Evolutionary conservation across 2,329 filamentous ascomycete genomes (phyloP).

Genomic region (Calonectria montana): DNA sequence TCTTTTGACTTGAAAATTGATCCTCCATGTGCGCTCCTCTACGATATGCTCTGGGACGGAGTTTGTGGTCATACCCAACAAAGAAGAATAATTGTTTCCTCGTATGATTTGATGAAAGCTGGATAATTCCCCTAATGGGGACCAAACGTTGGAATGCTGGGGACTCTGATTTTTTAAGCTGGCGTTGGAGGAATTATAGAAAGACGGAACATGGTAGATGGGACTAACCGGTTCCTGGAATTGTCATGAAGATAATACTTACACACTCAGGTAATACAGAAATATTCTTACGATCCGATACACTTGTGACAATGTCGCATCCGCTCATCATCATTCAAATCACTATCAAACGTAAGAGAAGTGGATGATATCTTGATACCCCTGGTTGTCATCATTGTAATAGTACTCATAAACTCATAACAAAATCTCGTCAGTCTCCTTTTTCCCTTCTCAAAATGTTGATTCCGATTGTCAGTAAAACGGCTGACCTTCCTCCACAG

Average conservation of each 20-base stretch:
- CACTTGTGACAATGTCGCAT: background rate
- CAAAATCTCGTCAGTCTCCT: background rate
- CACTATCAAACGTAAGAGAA: too few relatives aligned
- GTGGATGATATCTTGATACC: background rate
- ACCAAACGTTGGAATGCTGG: background rate
- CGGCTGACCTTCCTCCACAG: background rate
- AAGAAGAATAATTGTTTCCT: slow-evolving; percentile 2
- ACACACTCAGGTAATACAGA: background rate
- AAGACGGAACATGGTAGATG: slow-evolving; percentile 19
- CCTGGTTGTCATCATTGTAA: background rate
- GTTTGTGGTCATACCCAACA: background rate
- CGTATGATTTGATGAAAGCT: background rate
- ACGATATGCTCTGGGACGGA: background rate
- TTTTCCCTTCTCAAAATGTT: background rate
- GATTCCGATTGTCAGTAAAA: background rate
- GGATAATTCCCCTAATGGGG: background rate
- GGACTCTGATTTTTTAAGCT: slow-evolving; percentile 7
- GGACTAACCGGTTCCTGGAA: slow-evolving; percentile 7
- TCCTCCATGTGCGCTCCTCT: background rate
- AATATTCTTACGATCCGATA: background rate
- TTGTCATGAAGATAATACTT: background rate
- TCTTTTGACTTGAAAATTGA: background rate
- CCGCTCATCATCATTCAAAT: background rate
- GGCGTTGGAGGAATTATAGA: slow-evolving; percentile 39
- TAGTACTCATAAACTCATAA: background rate